Conservation (phyloP, 495 filamentous ascomycete genomes). For the Tetracladium setigerum region DNA sequence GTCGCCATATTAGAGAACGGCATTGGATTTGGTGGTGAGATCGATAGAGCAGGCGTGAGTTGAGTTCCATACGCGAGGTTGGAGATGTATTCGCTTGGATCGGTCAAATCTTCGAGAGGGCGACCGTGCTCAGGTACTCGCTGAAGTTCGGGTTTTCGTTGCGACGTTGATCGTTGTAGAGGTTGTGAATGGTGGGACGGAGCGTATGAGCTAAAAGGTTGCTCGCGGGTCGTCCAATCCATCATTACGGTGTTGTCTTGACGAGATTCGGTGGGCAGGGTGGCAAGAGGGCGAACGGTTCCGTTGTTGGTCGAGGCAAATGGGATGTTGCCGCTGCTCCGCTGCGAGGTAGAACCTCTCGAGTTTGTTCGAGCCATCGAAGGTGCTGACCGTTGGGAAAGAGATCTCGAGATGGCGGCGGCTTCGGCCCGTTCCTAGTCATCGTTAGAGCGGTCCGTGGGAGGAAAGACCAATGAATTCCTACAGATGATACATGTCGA, state of each 20-base stretch:
- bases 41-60: slow-evolving; percentile 4
- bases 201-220: slow-evolving; percentile 14
- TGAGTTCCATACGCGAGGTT: background rate
- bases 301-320: slow-evolving; percentile 9
- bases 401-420: slow-evolving; percentile 4
- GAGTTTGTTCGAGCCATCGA: slow-evolving; percentile 20
- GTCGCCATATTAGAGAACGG: background rate
- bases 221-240: slow-evolving; percentile 13
- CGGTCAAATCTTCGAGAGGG: background rate
- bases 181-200: slow-evolving; percentile 22
- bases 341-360: slow-evolving; percentile 16
- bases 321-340: slow-evolving; percentile 7
- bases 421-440: slow-evolving; percentile 16
- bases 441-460: slow-evolving; percentile 13
- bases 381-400: slow-evolving; percentile 18
- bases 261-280: slow-evolving; percentile 8
- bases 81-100: slow-evolving; percentile 12
- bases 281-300: slow-evolving; percentile 5
- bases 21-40: slow-evolving; percentile 7
- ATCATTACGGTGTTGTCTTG: slow-evolving; percentile 12
- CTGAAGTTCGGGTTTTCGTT: slow-evolving; percentile 25
- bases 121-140: slow-evolving; percentile 14
- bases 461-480: slow-evolving; percentile 5
- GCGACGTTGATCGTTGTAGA: slow-evolving; percentile 26
- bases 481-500: slow-evolving; percentile 17